A percentile compares a stretch with the other conserved stretches of the same genome.
Conservation (phyloP, 495 filamentous ascomycete species). For the Barbatosphaeria neglecta region DNA sequence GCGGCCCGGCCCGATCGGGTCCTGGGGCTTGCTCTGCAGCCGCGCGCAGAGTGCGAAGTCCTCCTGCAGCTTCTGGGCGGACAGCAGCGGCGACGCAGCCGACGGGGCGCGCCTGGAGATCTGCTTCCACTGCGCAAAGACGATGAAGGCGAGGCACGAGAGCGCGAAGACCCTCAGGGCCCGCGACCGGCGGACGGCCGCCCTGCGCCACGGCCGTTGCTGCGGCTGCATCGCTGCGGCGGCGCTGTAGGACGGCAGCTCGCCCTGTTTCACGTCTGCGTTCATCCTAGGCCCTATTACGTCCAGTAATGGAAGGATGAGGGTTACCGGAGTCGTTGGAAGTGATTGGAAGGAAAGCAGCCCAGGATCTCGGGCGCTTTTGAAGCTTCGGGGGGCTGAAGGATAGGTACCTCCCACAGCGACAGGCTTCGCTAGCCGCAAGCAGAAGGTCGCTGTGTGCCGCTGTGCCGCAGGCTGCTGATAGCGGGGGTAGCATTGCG, state of each 20-base stretch:
- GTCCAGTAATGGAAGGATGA: background rate
- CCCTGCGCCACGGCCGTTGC: slow-evolving; percentile 10
- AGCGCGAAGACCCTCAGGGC: slow-evolving; percentile 20
- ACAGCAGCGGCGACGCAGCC: slow-evolving; percentile 11
- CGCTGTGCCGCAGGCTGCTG: background rate
- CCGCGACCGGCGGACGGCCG: slow-evolving; percentile 20
- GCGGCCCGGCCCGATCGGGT: slow-evolving; percentile 32
- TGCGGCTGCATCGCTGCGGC: background rate
- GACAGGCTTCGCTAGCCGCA: background rate
- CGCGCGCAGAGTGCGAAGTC: slow-evolving; percentile 25
- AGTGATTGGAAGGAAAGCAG: background rate
- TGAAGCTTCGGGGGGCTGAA: background rate
- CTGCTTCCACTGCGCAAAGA: slow-evolving; percentile 36
- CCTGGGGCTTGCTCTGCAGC: slow-evolving; percentile 26
- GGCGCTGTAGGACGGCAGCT: slow-evolving; percentile 11
- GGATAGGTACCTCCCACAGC: background rate
- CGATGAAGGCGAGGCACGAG: slow-evolving; percentile 30
- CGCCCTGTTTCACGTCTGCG: slow-evolving; percentile 6
- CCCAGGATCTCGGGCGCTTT: too few species aligned
- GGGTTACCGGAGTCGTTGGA: background rate
- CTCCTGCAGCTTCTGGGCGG: slow-evolving; percentile 25
- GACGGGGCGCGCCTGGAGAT: slow-evolving; percentile 11
- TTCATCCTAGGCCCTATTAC: slow-evolving; percentile 9
- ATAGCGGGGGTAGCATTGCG: background rate
- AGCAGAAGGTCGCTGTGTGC: background rate